These are phyloP conservation scores for Debaryomyces hansenii DNA, from an alignment of 805 yeast genomes.

Conservation along the genomic window DNA sequence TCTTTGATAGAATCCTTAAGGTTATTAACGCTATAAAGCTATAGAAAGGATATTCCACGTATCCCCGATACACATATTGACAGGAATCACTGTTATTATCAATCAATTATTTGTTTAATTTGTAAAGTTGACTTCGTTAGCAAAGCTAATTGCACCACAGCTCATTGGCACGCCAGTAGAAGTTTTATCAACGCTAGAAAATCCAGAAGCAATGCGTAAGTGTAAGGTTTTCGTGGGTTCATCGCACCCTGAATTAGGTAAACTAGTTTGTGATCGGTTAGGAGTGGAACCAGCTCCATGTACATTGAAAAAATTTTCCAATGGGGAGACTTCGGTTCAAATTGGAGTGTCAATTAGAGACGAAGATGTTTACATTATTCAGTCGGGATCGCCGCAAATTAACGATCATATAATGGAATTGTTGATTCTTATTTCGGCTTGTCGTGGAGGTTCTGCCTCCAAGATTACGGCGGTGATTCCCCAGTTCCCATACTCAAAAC, in stretches of 20 bases:
- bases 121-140: slow-evolving; percentile 3
- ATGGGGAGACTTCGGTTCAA: slow-evolving; percentile 96
- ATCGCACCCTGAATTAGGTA: slow-evolving; percentile 94
- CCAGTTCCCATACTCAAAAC: slow-evolving; percentile 95
- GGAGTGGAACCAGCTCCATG: slow-evolving; percentile 96
- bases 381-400: slow-evolving; percentile 81
- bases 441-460: slow-evolving; percentile 97
- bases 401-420: slow-evolving; percentile 97
- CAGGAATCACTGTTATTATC: background rate
- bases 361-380: slow-evolving; percentile 91
- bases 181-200: background rate
- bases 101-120: background rate
- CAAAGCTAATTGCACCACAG: slow-evolving; percentile 1
- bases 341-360: slow-evolving; percentile 94
- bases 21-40: background rate
- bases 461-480: slow-evolving; percentile 97
- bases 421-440: slow-evolving; percentile 88
- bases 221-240: slow-evolving; percentile 95
- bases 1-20: background rate
- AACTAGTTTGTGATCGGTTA: slow-evolving; percentile 81
- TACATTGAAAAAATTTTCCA: slow-evolving; percentile 86
- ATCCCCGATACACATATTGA: background rate
- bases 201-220: slow-evolving; percentile 69
- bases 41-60: background rate
- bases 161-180: background rate